Conservation (phyloP, 2,329 filamentous ascomycete species). For the Sclerotinia subarctica region DNA sequence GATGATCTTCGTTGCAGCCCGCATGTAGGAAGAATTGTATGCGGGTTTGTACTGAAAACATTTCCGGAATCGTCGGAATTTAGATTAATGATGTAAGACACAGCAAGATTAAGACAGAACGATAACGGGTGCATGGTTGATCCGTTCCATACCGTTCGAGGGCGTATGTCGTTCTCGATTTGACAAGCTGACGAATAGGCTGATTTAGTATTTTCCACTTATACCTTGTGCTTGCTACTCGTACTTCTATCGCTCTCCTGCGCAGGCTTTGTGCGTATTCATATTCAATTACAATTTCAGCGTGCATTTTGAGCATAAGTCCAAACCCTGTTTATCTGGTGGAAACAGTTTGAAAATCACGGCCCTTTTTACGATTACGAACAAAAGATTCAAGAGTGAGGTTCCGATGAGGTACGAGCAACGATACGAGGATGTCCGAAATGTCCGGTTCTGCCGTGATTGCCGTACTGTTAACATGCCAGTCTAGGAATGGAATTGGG, state of each 20-base stretch:
- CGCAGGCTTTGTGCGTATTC: no score
- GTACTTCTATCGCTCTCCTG: background rate
- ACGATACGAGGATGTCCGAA: background rate
- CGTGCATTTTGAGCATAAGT: background rate
- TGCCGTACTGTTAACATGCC: background rate
- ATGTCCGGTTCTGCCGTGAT: background rate
- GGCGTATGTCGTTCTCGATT: background rate
- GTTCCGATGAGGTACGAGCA: background rate
- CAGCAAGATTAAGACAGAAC: background rate
- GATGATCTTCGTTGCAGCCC: background rate
- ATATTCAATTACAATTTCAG: background rate
- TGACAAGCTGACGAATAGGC: background rate
- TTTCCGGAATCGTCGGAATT: background rate
- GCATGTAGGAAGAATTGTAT: background rate
- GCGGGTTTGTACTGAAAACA: background rate
- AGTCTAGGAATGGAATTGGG: background rate
- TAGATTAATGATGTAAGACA: background rate
- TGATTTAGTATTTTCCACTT: background rate
- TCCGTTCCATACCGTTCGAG: background rate
- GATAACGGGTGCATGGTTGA: background rate
- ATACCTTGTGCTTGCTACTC: background rate
- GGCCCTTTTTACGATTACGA: background rate
- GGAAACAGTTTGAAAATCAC: background rate
- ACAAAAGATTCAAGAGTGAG: background rate
- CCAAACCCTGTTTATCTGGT: background rate